Evolutionary conservation across 2,329 filamentous ascomycete genomes (phyloP).

Genomic region (Xylariaceae sp.): DNA sequence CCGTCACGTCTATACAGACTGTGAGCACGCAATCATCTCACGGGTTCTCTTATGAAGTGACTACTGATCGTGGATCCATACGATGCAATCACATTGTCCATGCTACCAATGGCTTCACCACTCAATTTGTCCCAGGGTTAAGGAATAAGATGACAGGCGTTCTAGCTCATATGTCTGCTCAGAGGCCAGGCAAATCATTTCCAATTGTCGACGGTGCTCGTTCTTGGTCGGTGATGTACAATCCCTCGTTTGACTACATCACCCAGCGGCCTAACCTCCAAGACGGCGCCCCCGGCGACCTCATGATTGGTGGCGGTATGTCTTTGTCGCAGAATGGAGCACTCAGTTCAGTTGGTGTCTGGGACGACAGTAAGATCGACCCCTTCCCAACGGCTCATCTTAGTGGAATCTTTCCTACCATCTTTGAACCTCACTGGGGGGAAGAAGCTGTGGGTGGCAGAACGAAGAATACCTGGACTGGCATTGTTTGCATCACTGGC

Average conservation of each 20-base stretch:
- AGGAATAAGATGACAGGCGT: constrained; percentile 42
- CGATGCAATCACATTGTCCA: constrained; percentile 50
- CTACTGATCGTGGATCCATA: constrained; percentile 43
- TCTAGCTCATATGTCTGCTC: constrained; percentile 48
- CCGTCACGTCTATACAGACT: constrained; percentile 36
- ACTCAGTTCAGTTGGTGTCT: constrained; percentile 42
- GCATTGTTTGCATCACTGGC: constrained; percentile 44
- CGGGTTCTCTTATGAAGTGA: constrained; percentile 37
- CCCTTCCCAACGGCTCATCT: constrained; percentile 37
- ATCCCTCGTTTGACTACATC: constrained; percentile 47
- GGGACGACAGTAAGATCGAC: constrained; percentile 42
- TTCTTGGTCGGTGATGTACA: constrained; percentile 50
- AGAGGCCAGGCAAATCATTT: constrained; percentile 38
- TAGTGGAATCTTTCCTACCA: constrained; percentile 38
- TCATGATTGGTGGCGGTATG: constrained; percentile 55
- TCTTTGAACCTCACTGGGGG: constrained; percentile 40
- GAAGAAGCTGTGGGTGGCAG: constrained; percentile 20
- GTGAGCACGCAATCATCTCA: constrained; percentile 14
- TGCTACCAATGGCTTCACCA: constrained; percentile 52
- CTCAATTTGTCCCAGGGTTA: constrained; percentile 48
- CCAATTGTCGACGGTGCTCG: constrained; percentile 31
- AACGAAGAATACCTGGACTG: constrained; percentile 45
- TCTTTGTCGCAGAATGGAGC: constrained; percentile 40
- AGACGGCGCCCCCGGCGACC: constrained; percentile 35
- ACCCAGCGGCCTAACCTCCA: constrained; percentile 42